Percentiles rank a stretch among this genome's conserved stretches.
Evolutionary conservation across 2,329 filamentous ascomycete species (phyloP).

Genomic region (Aspergillus ruber): DNA sequence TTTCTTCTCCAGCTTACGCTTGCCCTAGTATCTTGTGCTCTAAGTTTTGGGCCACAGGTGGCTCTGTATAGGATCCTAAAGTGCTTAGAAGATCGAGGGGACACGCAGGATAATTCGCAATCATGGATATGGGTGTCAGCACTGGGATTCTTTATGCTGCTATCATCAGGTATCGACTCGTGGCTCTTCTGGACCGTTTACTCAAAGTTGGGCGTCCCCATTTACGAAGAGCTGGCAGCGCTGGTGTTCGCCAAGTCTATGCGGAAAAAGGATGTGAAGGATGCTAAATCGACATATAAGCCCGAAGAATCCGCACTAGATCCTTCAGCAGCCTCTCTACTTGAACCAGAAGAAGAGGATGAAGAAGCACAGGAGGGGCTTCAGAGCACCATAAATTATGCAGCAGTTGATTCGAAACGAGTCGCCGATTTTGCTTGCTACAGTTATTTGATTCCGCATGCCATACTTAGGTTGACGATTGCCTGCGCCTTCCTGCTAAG

Average conservation of each 20-base stretch:
- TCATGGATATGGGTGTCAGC: conserved; percentile 64
- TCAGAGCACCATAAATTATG: conserved; percentile 69
- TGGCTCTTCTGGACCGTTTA: conserved; percentile 63
- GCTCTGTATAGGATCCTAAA: conserved; percentile 60
- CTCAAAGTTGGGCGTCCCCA: conserved; percentile 56
- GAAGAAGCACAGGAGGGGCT: conserved; percentile 49
- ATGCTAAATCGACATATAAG: conserved; percentile 30
- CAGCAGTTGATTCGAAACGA: conserved; percentile 66
- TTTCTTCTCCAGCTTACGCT: conserved; percentile 56
- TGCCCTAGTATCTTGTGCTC: conserved; percentile 48
- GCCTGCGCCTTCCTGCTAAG: conserved; percentile 59
- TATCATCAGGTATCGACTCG: conserved; percentile 53
- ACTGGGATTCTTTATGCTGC: conserved; percentile 55
- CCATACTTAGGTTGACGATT: conserved; percentile 56
- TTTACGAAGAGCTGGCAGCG: conserved; percentile 63
- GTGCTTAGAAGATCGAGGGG: conserved; percentile 54
- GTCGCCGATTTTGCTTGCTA: conserved; percentile 61
- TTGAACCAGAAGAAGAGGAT: conserved; percentile 37
- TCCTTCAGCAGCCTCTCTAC: conserved; percentile 2
- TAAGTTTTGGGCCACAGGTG: conserved; percentile 66
- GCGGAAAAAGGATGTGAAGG: conserved; percentile 63
- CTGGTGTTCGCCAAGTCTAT: conserved; percentile 72
- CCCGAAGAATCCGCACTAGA: conserved; percentile 18
- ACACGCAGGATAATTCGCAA: conserved; percentile 42
- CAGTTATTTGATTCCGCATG: conserved; percentile 59